Evolutionary conservation across 2,329 filamentous ascomycete genomes (phyloP).

Genomic region (Aulographum hederae): DNA sequence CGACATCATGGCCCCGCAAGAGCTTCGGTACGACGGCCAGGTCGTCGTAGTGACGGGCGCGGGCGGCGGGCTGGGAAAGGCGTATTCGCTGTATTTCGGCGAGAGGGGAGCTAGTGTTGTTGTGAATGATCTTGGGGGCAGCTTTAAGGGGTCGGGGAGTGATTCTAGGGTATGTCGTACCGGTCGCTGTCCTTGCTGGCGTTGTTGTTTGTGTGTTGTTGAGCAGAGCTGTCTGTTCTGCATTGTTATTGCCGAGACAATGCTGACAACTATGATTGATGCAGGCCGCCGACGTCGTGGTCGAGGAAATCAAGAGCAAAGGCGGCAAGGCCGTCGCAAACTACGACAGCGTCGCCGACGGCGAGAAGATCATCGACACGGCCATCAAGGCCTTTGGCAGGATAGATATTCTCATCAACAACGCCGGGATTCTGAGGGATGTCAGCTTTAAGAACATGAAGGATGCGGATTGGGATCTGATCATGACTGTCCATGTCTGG

Average conservation of each 20-base stretch:
- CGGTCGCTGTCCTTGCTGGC: too few species aligned
- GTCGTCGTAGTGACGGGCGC: constrained; percentile 79
- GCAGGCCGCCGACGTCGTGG: constrained; percentile 66
- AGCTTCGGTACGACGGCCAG: constrained; percentile 69
- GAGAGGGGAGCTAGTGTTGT: constrained; percentile 86
- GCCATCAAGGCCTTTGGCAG: constrained; percentile 67
- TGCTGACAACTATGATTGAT: constrained; percentile 1
- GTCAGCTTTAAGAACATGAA: constrained; percentile 98
- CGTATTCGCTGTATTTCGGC: constrained; percentile 77
- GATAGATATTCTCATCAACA: constrained; percentile 92
- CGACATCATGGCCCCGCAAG: too few species aligned
- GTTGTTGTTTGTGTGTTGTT: too few species aligned
- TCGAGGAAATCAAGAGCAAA: constrained; percentile 65
- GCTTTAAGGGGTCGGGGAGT: constrained; percentile 58
- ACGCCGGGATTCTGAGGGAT: constrained; percentile 88
- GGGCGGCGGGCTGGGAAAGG: constrained; percentile 64
- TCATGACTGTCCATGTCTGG: constrained; percentile 80
- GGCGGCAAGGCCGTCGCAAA: constrained; percentile 95
- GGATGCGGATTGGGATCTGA: constrained; percentile 90
- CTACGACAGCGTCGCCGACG: constrained; percentile 88
- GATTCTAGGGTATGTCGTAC: constrained; percentile 60
- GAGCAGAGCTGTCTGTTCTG: neutral
- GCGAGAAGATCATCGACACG: constrained; percentile 85
- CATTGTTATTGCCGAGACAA: neutral
- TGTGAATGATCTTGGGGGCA: constrained; percentile 67